Percentiles rank a stretch among this genome's conserved stretches.
phyloP scores from a whole-genome alignment of 2,329 filamentous ascomycete species.

The Chrysosporium keratinophilum region DNA sequence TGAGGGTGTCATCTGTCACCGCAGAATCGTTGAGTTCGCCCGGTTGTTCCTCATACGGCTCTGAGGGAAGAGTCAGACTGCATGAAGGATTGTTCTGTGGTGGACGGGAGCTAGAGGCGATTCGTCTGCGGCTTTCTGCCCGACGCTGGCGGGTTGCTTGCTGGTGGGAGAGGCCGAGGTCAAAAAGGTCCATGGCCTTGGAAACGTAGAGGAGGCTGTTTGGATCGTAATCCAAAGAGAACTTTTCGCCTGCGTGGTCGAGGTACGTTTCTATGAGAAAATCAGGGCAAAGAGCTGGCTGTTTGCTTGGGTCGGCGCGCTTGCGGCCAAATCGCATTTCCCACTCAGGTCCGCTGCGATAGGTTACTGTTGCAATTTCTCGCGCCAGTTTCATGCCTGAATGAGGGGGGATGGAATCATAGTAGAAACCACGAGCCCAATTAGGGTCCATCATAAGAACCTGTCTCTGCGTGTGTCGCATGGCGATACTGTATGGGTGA shows the following conservation, averaged over 20 bases:
- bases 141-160: conserved; percentile 52
- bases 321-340: conserved; percentile 84
- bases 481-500: conserved; percentile 96
- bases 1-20: conserved; percentile 23
- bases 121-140: conserved; percentile 47
- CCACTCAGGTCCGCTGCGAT: conserved; percentile 94
- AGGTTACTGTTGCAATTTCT: conserved; percentile 95
- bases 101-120: conserved; percentile 39
- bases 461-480: conserved; percentile 95
- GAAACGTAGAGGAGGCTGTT: conserved; percentile 94
- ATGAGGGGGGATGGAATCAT: conserved; percentile 77
- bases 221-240: conserved; percentile 89
- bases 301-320: conserved; percentile 73
- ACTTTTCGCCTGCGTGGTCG: conserved; percentile 96
- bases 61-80: conserved; percentile 68
- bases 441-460: conserved; percentile 98
- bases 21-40: conserved; percentile 37
- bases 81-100: conserved; percentile 46
- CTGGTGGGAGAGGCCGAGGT: conserved; percentile 66
- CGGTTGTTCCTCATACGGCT: conserved; percentile 80
- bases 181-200: conserved; percentile 98
- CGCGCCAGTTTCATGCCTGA: conserved; percentile 95
- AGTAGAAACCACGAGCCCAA: conserved; percentile 94
- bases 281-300: conserved; percentile 89
- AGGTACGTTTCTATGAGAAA: conserved; percentile 97